A percentile compares a stretch with the other conserved stretches of the same genome.
Evolutionary conservation across 1,139 yeast genomes (phyloP).

Genomic region (Blastobotrys capitulatus): DNA sequence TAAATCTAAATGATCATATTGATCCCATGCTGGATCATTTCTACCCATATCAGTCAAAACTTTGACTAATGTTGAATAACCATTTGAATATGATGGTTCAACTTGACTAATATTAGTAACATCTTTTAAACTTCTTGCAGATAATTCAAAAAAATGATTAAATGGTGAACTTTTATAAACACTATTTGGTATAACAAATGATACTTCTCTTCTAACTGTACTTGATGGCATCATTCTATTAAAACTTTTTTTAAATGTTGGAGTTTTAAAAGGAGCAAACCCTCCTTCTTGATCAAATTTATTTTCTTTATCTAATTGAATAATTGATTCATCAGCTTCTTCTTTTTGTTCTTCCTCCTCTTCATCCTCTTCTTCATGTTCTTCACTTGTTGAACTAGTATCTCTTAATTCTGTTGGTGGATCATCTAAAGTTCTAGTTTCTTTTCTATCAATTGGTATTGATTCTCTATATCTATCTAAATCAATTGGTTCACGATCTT

Average conservation of each 20-base stretch:
- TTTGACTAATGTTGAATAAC: slow-evolving; percentile 29
- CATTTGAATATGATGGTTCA: slow-evolving; percentile 30
- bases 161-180: slow-evolving; percentile 11
- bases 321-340: not conserved
- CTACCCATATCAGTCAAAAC: slow-evolving; percentile 32
- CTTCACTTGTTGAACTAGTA: not conserved
- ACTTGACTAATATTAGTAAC: slow-evolving; percentile 29
- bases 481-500: not conserved
- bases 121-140: slow-evolving; percentile 10
- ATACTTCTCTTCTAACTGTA: slow-evolving; percentile 20
- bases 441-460: not conserved
- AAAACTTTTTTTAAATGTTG: not conserved
- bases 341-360: slow-evolving; percentile 2
- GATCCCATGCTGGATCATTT: slow-evolving; percentile 36
- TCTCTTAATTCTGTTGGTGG: slow-evolving; percentile 12
- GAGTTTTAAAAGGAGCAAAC: slow-evolving; percentile 10
- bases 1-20: slow-evolving; percentile 29
- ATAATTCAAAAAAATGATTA: not conserved
- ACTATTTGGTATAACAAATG: slow-evolving; percentile 18
- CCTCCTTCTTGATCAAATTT: slow-evolving; percentile 11
- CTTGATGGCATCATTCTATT: not conserved
- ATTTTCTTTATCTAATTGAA: not conserved
- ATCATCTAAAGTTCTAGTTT: slow-evolving; percentile 4
- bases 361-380: not conserved
- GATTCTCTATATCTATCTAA: slow-evolving; percentile 6